These are phyloP conservation scores for Stereum hirsutum DNA, from an alignment of 1,284 basidiomycete genomes.

Conservation along the genomic window DNA sequence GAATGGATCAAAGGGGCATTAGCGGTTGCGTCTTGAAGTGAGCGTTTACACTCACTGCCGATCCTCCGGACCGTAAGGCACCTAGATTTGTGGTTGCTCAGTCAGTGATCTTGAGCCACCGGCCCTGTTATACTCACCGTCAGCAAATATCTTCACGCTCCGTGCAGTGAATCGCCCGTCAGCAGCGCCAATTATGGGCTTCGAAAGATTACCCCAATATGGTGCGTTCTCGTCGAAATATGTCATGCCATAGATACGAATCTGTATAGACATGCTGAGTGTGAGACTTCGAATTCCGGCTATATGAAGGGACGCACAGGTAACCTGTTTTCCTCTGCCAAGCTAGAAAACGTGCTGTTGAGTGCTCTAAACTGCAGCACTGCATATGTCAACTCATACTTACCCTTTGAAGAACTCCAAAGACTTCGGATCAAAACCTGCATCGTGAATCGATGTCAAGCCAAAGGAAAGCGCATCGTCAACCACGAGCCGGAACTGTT, in stretches of 20 bases:
- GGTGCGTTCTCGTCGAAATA: conserved; percentile 57
- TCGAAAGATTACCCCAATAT: conserved; percentile 71
- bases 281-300: conserved; percentile 1
- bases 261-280: conserved; percentile 27
- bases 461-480: conserved; percentile 63
- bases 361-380: not conserved
- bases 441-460: conserved; percentile 80
- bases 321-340: conserved; percentile 47
- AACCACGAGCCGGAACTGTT: conserved; percentile 56
- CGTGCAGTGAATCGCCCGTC: conserved; percentile 61
- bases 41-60: conserved; percentile 51
- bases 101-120: not conserved
- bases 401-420: conserved; percentile 69
- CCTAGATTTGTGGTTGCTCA: conserved; percentile 35
- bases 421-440: conserved; percentile 60
- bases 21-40: not conserved
- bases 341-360: conserved; percentile 31
- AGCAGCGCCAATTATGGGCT: conserved; percentile 45
- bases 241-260: conserved; percentile 68
- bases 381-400: conserved; percentile 6
- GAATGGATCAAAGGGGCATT: conserved; percentile 4
- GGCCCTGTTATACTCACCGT: conserved; percentile 49
- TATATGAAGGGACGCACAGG: conserved; percentile 37
- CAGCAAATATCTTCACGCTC: conserved; percentile 86
- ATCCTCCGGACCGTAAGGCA: conserved; percentile 83